Evolutionary conservation across 306 rosid genomes (phyloP), one percentile per base, ranked within the genome.

Genomic region (Dryas alaskensis): DNA sequence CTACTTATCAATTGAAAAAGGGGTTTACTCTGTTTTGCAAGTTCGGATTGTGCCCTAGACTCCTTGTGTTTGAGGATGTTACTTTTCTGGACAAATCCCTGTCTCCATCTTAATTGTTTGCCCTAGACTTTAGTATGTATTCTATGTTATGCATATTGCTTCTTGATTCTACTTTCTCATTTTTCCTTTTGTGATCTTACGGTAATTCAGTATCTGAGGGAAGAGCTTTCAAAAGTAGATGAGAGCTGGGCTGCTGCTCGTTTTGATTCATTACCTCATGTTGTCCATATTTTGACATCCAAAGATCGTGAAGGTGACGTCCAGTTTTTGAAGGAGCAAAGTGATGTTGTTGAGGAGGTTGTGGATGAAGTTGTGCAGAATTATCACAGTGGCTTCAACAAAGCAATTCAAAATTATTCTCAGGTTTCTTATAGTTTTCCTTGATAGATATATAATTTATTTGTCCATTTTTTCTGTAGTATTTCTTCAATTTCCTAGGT

Each of bases 301-400:
- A 95, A 92, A 92, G 97, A 92, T 71, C 99, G 99, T 63, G 99
- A 92, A 11, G 79, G 78, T 53, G 99, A 90, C 25, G 88, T 85
- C 66, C 89, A 86, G 69, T 58, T 70, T 82, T 84, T 95, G 87
- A 95, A 92, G 89, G 97, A 92, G 90, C 99, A 92, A 86, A 95
- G 92, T 81, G 99, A 95, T 80, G 80, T 92, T 82, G 73, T 95
- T 70, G 99, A 95, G 86, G 99, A 92, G 54, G 98, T 95, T 58
- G 98, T 95, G 76, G 99, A 95, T 85, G 99, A 95, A 95, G 99
- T 95, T 69, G 99, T 95, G 64, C 99, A 95, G 10, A 79, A 91
- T 57, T 95, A 90, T 87, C 99, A 95, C 75, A 76, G 91, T 73
- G 99, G 98, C 83, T 95, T 95, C 89, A 95, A 95, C 84, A 92